These are phyloP conservation scores for Crepidotus variabilis DNA, from an alignment of 768 basidiomycete species.

Conservation along the genomic window DNA sequence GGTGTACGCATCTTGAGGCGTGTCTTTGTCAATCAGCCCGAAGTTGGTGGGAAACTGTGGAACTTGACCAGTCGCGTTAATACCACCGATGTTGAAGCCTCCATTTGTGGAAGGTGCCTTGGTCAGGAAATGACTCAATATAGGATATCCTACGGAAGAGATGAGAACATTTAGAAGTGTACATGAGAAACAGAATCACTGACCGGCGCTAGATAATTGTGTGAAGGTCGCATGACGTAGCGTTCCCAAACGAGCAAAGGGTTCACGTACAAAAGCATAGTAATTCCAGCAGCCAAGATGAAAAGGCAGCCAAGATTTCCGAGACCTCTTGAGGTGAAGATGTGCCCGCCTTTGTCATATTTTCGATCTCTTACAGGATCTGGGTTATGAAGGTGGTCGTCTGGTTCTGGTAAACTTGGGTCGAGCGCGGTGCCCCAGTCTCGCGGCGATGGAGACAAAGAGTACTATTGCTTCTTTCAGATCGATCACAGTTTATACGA, in stretches of 20 bases:
- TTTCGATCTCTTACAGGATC: conserved; percentile 50
- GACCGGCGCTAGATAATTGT: conserved; percentile 32
- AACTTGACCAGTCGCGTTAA: conserved; percentile 62
- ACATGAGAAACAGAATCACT: conserved; percentile 5
- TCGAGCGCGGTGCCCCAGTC: conserved; percentile 45
- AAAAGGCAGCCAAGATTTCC: conserved; percentile 66
- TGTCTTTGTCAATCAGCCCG: conserved; percentile 66
- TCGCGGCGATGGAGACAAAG: conserved; percentile 40
- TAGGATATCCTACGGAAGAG: conserved; percentile 38
- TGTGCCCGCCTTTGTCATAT: conserved; percentile 51
- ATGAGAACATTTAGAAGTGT: not conserved
- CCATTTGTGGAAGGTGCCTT: conserved; percentile 31
- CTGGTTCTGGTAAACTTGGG: conserved; percentile 46
- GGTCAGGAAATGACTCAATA: conserved; percentile 42
- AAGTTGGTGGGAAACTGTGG: conserved; percentile 46
- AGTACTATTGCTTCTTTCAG: conserved; percentile 23
- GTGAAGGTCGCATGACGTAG: conserved; percentile 1
- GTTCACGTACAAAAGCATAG: conserved; percentile 54
- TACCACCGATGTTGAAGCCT: conserved; percentile 64
- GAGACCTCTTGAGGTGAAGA: conserved; percentile 61
- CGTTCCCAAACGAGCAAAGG: not conserved
- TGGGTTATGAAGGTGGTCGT: conserved; percentile 65
- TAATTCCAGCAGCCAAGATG: conserved; percentile 42
- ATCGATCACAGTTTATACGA: too few species aligned
- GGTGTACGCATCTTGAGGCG: conserved; percentile 47